A percentile compares a stretch with the other conserved stretches of the same genome.
Conservation (phyloP, 2,329 filamentous ascomycete species). For the Madurella mycetomatis region DNA sequence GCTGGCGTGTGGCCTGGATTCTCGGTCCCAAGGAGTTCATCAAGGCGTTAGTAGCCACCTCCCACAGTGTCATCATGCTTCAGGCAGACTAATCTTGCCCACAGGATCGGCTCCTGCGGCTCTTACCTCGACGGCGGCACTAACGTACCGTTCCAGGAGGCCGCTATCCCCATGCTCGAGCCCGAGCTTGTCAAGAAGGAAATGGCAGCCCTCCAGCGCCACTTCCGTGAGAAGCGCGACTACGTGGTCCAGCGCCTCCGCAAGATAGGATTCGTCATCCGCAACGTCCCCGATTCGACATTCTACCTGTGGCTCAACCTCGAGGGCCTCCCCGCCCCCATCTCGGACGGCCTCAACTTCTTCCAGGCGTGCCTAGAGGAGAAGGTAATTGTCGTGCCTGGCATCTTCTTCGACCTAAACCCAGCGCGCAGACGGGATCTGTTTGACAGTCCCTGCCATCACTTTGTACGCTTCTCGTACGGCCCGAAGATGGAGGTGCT, state of each 20-base stretch:
- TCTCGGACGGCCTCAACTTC: constrained; percentile 92
- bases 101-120: constrained; percentile 76
- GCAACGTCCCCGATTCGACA: constrained; percentile 80
- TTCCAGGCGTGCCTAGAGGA: constrained; percentile 90
- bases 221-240: constrained; percentile 91
- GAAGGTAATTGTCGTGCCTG: constrained; percentile 93
- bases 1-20: constrained; percentile 97
- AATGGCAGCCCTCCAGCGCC: constrained; percentile 82
- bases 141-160: constrained; percentile 93
- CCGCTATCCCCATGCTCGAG: constrained; percentile 88
- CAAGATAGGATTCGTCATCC: constrained; percentile 82
- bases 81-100: neutral
- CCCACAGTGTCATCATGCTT: neutral
- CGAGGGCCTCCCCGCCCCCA: constrained; percentile 67
- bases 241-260: constrained; percentile 76
- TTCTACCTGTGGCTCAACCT: constrained; percentile 82
- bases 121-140: constrained; percentile 93
- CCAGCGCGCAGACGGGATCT: constrained; percentile 82
- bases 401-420: constrained; percentile 97
- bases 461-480: constrained; percentile 82
- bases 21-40: constrained; percentile 95
- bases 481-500: constrained; percentile 77
- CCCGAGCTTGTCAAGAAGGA: constrained; percentile 73
- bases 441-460: constrained; percentile 92
- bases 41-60: constrained; percentile 56